Base-by-base conservation (phyloP, 192 early-diverging fungal genomes). In the Geosiphon pyriformis region DNA sequence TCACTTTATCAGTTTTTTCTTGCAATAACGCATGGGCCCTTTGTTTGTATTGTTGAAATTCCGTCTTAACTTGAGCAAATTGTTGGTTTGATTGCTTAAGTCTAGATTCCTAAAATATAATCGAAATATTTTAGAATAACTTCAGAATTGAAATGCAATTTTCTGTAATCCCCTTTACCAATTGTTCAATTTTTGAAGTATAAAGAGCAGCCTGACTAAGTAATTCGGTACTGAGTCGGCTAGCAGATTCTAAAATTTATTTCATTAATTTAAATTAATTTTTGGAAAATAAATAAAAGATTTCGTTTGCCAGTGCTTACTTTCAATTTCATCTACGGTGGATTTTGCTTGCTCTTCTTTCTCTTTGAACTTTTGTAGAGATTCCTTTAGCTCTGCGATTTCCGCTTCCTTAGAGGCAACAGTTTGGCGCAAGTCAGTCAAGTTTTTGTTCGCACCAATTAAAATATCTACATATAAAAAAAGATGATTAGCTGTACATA, bases 11-110 rank as follows among this genome's bases (percentile, higher is more conserved):
- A 33, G 32, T 68, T 64, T 62, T 73, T 65, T 84, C 68, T 50
- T 84, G 68, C 1, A 84, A 59, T 59, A 84, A 65, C 33, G 69
- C 26, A 63, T 80, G 76, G 0, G 83, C 83, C 1, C 83, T 71
- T 46, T 77, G 73, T 58, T 82, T 82, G 53, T 85, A 85, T 61
- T 81, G 79, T 27, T 85, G 79, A 72, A 78, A 85, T 56, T 85
- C 79, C 2, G 51, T 34, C 22, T 78, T 79, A 0, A 72, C 55
- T 42, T 80, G 79, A n/a, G 67, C 71, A 4, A 74, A 32, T 23
- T 84, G 83, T 17, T 65, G 32, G 35, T 69, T 74, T 30, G 76
- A 31, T 60, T 84, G 83, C 7, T 72, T 62, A 33, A 74, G 68
- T 72, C 75, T 80, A 2, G 72, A 70, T 69, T 84, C 83, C 80